Conservation (phyloP, 768 basidiomycete species). For the Amanita jacksonii region DNA sequence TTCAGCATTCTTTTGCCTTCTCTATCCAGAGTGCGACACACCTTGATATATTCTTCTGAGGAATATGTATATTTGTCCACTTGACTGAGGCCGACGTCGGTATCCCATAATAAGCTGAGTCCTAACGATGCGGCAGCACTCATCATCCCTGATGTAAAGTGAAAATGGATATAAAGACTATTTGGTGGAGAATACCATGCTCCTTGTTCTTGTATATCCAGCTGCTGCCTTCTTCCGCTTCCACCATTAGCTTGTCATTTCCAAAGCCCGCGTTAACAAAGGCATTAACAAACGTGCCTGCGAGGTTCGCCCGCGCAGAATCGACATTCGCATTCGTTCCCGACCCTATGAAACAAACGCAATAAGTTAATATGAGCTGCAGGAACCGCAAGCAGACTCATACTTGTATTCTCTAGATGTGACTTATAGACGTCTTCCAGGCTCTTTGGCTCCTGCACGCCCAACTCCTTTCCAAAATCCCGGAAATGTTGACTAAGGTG, state of each 20-base stretch:
- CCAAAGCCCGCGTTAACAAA: conserved; percentile 99
- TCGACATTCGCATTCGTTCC: conserved; percentile 72
- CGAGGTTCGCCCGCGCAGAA: conserved; percentile 89
- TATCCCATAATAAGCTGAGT: conserved; percentile 90
- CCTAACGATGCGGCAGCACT: conserved; percentile 93
- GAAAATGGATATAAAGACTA: neutral
- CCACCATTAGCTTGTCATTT: conserved; percentile 97
- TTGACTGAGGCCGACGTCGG: conserved; percentile 86
- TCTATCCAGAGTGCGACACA: conserved; percentile 12
- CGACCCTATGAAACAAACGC: conserved; percentile 33
- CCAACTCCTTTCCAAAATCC: conserved; percentile 89
- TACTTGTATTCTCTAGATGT: conserved; percentile 88
- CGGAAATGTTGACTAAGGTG: conserved; percentile 79
- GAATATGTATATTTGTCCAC: conserved; percentile 98
- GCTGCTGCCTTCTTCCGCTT: conserved; percentile 90
- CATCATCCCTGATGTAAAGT: conserved; percentile 65
- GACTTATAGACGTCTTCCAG: conserved; percentile 97
- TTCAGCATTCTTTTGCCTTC: neutral
- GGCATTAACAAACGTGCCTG: conserved; percentile 96
- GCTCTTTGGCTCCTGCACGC: conserved; percentile 81
- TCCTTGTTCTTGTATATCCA: conserved; percentile 99
- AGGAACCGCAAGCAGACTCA: conserved; percentile 20
- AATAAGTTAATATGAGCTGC: neutral
- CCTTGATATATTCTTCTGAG: conserved; percentile 93
- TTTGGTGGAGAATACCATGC: conserved; percentile 48